Evolutionary conservation across 257 asterid genomes (phyloP).

Genomic region (Salvia miltiorrhiza): DNA sequence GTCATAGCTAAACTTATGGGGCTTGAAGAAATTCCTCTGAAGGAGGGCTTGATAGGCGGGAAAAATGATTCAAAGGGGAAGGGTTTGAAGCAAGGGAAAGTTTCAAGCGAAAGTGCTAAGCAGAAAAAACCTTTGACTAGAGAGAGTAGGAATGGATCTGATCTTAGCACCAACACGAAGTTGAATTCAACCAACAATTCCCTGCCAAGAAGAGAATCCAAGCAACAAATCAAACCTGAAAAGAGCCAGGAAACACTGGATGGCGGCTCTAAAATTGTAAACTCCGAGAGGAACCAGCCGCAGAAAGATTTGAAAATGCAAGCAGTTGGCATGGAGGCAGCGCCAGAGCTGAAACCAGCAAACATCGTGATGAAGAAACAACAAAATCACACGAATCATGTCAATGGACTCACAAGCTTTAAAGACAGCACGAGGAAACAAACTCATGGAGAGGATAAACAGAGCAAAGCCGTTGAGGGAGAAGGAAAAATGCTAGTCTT

Average conservation of each 20-base stretch:
- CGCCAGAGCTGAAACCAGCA: conserved; percentile 16
- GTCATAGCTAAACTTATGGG: conserved; percentile 96
- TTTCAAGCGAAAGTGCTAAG: conserved; percentile 21
- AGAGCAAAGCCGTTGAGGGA: conserved; percentile 23
- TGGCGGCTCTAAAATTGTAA: conserved; percentile 1
- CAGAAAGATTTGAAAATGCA: conserved; percentile 28
- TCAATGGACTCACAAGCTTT: conserved; percentile 22
- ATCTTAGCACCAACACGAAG: conserved; percentile 19
- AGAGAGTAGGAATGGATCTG: conserved; percentile 19
- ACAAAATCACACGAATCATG: conserved; percentile 27
- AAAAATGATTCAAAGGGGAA: conserved; percentile 28
- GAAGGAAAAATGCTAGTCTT: conserved; percentile 17
- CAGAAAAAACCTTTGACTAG: conserved; percentile 14
- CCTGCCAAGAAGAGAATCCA: conserved; percentile 25
- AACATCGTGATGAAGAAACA: conserved; percentile 22
- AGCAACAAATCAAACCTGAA: conserved; percentile 30
- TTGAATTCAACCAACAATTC: conserved; percentile 5
- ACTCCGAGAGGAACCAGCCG: conserved; percentile 26
- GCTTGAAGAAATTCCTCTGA: conserved; percentile 64
- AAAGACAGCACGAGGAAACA: conserved; percentile 36
- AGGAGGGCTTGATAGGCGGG: conserved; percentile 25
- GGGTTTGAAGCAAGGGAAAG: conserved; percentile 18
- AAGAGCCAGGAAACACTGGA: conserved; percentile 24
- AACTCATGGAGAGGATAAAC: conserved; percentile 22
- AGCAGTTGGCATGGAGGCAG: conserved; percentile 16